Percentiles rank a stretch among this genome's conserved stretches.
phyloP scores from a whole-genome alignment of 305 asterid species.

The Coffea humblotiana region DNA sequence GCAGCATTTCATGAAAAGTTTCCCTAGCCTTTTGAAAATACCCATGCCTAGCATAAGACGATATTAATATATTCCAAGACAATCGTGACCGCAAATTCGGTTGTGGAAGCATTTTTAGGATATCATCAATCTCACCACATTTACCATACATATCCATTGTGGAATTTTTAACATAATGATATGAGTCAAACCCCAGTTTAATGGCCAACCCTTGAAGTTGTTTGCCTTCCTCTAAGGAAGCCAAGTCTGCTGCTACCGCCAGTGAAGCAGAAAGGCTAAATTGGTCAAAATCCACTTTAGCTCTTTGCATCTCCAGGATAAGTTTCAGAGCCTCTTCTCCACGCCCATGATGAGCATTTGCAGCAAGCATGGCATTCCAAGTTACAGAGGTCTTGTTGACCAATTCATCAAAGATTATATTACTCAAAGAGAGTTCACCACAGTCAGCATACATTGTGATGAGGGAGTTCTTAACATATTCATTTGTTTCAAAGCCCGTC shows the following conservation, averaged over 20 bases:
- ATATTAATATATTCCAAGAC: slow-evolving; percentile 76
- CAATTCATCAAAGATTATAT: slow-evolving; percentile 47
- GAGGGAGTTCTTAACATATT: slow-evolving; percentile 67
- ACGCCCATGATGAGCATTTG: slow-evolving; percentile 61
- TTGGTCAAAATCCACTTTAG: slow-evolving; percentile 63
- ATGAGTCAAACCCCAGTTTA: slow-evolving; percentile 56
- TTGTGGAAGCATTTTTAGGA: slow-evolving; percentile 60
- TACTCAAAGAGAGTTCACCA: slow-evolving; percentile 69
- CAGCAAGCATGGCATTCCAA: slow-evolving; percentile 87
- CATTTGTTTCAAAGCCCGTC: slow-evolving; percentile 61
- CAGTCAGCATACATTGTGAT: slow-evolving; percentile 85
- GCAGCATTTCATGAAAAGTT: slow-evolving; percentile 64
- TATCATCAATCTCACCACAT: slow-evolving; percentile 69
- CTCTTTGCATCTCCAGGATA: slow-evolving; percentile 70
- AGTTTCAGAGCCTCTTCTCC: slow-evolving; percentile 84
- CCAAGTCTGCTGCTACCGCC: slow-evolving; percentile 70
- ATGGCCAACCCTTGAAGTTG: slow-evolving; percentile 68
- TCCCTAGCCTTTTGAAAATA: slow-evolving; percentile 52
- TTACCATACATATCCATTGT: slow-evolving; percentile 92
- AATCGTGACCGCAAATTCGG: slow-evolving; percentile 49
- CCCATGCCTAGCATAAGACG: slow-evolving; percentile 81
- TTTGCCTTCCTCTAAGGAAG: slow-evolving; percentile 71
- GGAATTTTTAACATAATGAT: slow-evolving; percentile 60
- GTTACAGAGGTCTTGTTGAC: slow-evolving; percentile 49
- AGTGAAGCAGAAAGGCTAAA: slow-evolving; percentile 80